Evolutionary conservation across 75 land plant species (phyloP), one percentile per base, ranked within the genome.

Genomic region (Cunninghamia lanceolata): DNA sequence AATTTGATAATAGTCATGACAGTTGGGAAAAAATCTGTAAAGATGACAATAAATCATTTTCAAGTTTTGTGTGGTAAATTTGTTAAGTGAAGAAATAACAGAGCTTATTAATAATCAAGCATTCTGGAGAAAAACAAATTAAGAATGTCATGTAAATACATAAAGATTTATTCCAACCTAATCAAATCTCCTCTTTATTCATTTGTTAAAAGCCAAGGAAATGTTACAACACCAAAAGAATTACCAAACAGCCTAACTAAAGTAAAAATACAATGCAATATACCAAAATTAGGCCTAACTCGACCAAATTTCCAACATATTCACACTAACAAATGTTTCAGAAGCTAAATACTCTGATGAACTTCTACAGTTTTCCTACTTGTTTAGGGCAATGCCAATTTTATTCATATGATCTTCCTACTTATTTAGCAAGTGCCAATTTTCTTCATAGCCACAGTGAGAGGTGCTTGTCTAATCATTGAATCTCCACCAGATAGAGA

Each of bases 21-120:
- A 63, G 68, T 63, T 63, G 68, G 68, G 68, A 63, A 63, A 63
- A 63, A 63, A 63, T 63, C 68, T 63, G 68, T 63, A 63, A 63
- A 63, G 68, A 63, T 63, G 68, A 63, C n/a, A 63, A 7, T 19
- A 25, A 21, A 63, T 63, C 68, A 63, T 63, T 63, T 63, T 63
- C 68, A 63, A 25, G n/a, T 25, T 63, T 63, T 63, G 68, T 63
- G 28, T 25, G 25, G 25, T 25, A 63, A 63, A 25, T n/a, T 63
- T 63, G 68, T 63, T 4, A 63, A 63, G 5, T 63, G 68, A 63
- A 63, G 68, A 2, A 63, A 63, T n/a, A 21, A 63, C 68, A 63
- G 28, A 63, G 68, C 68, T 63, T 63, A 63, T 56, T 25, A 63
- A 21, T 63, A 63, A 63, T 63, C 68, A 63, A 63, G 68, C n/a